phyloP scores from a whole-genome alignment of 2,329 filamentous ascomycete genomes.

The Aspergillus phoenicis region DNA sequence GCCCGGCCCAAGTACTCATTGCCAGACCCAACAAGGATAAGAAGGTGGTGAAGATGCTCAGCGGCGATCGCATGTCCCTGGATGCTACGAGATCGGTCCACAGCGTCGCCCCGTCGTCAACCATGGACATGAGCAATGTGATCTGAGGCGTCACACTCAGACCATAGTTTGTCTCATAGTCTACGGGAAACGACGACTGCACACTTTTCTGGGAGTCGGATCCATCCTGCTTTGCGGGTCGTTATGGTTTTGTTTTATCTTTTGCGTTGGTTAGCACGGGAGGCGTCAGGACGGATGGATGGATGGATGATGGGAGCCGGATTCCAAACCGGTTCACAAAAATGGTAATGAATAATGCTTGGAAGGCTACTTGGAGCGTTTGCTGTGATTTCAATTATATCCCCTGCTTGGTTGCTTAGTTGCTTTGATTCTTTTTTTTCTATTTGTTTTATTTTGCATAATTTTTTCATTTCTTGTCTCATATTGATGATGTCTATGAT shows the following conservation, averaged over 20 bases:
- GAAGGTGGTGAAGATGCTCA: constrained; percentile 41
- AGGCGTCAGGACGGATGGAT: constrained; percentile 10
- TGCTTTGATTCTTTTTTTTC: not conserved
- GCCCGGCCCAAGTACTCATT: constrained; percentile 89
- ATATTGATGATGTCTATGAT: constrained; percentile 21
- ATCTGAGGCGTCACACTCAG: constrained; percentile 48
- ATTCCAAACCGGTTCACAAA: too few relatives aligned
- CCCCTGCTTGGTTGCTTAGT: constrained; percentile 1
- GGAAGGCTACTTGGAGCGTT: constrained; percentile 3
- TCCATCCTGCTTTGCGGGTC: not conserved
- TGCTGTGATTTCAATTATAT: not conserved
- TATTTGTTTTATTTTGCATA: constrained; percentile 1
- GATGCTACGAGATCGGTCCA: constrained; percentile 43
- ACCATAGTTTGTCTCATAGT: constrained; percentile 10
- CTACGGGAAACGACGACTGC: not conserved
- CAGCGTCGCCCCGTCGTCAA: constrained; percentile 47
- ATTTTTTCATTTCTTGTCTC: constrained; percentile 2
- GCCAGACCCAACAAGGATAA: constrained; percentile 55
- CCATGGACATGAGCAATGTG: constrained; percentile 48
- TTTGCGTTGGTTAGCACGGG: not conserved
- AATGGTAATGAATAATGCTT: constrained; percentile 16
- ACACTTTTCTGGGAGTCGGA: not conserved
- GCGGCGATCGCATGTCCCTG: constrained; percentile 48
- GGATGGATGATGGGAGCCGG: not conserved
- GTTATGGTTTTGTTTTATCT: not conserved